Base-by-base conservation (phyloP, 2,329 filamentous ascomycete genomes). In the Cryphonectria nitschkei region DNA sequence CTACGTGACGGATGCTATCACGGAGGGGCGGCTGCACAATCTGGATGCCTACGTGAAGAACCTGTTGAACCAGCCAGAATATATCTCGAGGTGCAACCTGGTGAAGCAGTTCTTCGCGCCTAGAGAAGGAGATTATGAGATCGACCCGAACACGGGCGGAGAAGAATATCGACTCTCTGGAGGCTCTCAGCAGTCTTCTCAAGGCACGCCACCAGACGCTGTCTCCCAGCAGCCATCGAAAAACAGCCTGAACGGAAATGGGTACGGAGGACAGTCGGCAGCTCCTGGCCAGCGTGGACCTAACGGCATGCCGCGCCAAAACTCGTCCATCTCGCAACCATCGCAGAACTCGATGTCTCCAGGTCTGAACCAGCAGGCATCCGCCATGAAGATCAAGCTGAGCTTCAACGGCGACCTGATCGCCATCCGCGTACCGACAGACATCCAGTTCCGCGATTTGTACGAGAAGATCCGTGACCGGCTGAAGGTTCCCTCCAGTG, bases 1-100 rank as follows among this genome's bases (percentile, higher is more conserved):
- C 74, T 97, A 97, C 81, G 95, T 98, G 69, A 99, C 95, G n/a
- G 95, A 98, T 78, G 93, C 93, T 50, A 98, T 99, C 76, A 97
- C 95, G 26, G 95, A 98, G 78, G 95, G 94, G 39, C 90, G 96
- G 75, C 89, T 96, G 71, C 93, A 96, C 79, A 98, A 97, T 78
- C 84, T 99, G 54, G 95, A 99, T 77, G 93, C 95, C 67, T 99
- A 99, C 77, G 94, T 99, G 76, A 97, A 97, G 82, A 95, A 96
- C 76, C 86, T 99, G 32, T 84, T 99, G 11, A 87, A 88, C 50
- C 92, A 98, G 80, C 93, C 94, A 3, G 84, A 88, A 0, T 94
- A 98, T 78, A 98, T 99, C 74, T 90, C 93, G 0, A 89, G 90
- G 75, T 96, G 93, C 78, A 90, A 90, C 70, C 84, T 98, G 11